Base-by-base conservation (phyloP, 148 eudicot species). In the Camellia sinensis region DNA sequence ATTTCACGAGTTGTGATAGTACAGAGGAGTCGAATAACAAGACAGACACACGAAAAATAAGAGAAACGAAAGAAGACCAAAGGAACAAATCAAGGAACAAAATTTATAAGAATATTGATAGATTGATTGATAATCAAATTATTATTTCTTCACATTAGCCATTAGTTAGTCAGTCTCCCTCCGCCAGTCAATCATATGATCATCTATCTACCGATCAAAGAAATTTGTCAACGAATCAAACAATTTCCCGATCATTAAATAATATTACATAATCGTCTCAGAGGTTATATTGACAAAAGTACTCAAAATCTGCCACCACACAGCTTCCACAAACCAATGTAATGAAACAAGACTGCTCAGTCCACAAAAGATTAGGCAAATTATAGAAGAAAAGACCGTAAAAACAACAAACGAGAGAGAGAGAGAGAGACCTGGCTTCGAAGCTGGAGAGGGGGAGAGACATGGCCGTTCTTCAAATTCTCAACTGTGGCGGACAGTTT, bases 381-480 rank as follows among this genome's bases (percentile, higher is more conserved):
- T 37, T 37, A 2, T 37, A 12, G 2, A 11, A 43, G 18, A 67
- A 41, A 69, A 18, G 22, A 46, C 53, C 45, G 5, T 3, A 70
- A 44, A 1, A 29, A 29, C 37, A 29, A 7, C 11, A 11, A 2
- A 22, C 2, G 67, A 8, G 67, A 21, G 41, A 7, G 41, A 2
- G 41, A n/a, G 41, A 54, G 45, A 62, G 76, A 52, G 3, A 79
- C 82, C 82, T 79, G 77, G 70, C 13, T 71, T 79, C 71, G 15
- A 61, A 79, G 77, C n/a, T 46, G 57, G 71, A 79, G 48, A 46
- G 5, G 18, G 0, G 1, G 14, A 46, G 17, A 19, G 70, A 64
- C 75, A 72, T 72, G 40, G 44, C 40, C 21, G 75, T 52, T 37
- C 60, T 70, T 17, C 73, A 46, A 12, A 46, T 45, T 70, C 10